A percentile compares a stretch with the other conserved stretches of the same genome.
phyloP scores from a whole-genome alignment of 495 filamentous ascomycete genomes.

The Hypoxylon intermedium region DNA sequence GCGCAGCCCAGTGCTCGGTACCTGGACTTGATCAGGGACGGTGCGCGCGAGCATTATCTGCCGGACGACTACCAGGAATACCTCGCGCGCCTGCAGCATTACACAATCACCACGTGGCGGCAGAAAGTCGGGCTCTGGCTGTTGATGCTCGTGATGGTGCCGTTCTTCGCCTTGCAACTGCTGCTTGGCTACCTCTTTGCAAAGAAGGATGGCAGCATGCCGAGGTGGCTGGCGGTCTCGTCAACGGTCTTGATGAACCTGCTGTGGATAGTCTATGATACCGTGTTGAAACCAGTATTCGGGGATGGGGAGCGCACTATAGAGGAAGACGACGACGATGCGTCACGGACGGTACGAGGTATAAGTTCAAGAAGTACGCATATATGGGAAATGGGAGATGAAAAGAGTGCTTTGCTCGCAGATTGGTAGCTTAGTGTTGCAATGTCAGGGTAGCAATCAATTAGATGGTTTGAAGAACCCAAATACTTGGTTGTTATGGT shows the following conservation, averaged over 20 bases:
- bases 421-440: conserved; percentile 26
- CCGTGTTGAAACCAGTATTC: conserved; percentile 68
- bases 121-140: conserved; percentile 71
- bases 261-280: conserved; percentile 81
- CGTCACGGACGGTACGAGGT: background rate
- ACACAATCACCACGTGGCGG: conserved; percentile 67
- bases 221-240: conserved; percentile 67
- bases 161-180: conserved; percentile 61
- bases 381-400: conserved; percentile 10
- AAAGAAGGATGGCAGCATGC: conserved; percentile 69
- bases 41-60: conserved; percentile 77
- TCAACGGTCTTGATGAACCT: conserved; percentile 56
- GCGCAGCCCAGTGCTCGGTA: conserved; percentile 87
- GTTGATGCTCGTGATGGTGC: conserved; percentile 67
- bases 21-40: conserved; percentile 74
- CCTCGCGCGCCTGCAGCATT: conserved; percentile 69
- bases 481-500: conserved; percentile 3
- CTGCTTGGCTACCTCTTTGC: conserved; percentile 55
- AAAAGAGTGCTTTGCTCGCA: conserved; percentile 32
- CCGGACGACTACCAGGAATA: conserved; percentile 77
- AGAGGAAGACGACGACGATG: conserved; percentile 35
- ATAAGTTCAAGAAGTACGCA: background rate
- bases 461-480: conserved; percentile 7
- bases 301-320: conserved; percentile 88
- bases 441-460: conserved; percentile 8